A percentile compares a stretch with the other conserved stretches of the same genome.
Evolutionary conservation across 306 rosid genomes (phyloP).

Genomic region (Dryas octopetala): DNA sequence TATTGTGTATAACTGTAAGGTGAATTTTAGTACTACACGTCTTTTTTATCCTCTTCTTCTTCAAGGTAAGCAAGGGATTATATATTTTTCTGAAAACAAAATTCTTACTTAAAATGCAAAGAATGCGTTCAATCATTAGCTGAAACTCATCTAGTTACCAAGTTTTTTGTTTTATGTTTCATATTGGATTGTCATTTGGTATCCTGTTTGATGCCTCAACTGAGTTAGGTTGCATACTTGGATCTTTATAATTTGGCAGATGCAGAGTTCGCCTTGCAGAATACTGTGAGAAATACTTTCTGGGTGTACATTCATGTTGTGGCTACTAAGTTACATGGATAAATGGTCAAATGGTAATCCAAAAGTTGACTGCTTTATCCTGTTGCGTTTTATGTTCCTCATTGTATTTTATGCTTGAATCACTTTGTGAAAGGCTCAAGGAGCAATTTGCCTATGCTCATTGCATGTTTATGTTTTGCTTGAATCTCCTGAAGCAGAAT

Average conservation of each 20-base stretch:
- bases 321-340: not conserved
- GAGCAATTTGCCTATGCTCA: not conserved
- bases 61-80: too few relatives aligned
- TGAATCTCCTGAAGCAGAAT: not conserved
- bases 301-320: not conserved
- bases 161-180: too few relatives aligned
- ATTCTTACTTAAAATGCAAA: not conserved
- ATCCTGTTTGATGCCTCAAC: too few relatives aligned
- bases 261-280: not conserved
- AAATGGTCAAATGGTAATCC: not conserved
- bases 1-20: too few relatives aligned
- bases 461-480: not conserved
- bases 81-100: not conserved
- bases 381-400: not conserved
- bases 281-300: not conserved
- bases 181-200: too few relatives aligned
- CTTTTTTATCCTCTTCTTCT: not conserved
- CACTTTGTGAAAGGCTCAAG: not conserved
- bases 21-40: not conserved
- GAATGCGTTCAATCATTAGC: too few relatives aligned
- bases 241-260: not conserved
- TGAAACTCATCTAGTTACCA: too few relatives aligned
- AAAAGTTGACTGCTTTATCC: not conserved
- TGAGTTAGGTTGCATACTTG: too few relatives aligned
- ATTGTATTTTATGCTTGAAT: not conserved